A percentile compares a stretch with the other conserved stretches of the same genome.
Conservation (phyloP, 2,329 filamentous ascomycete genomes). For the Periconia macrospinosa region DNA sequence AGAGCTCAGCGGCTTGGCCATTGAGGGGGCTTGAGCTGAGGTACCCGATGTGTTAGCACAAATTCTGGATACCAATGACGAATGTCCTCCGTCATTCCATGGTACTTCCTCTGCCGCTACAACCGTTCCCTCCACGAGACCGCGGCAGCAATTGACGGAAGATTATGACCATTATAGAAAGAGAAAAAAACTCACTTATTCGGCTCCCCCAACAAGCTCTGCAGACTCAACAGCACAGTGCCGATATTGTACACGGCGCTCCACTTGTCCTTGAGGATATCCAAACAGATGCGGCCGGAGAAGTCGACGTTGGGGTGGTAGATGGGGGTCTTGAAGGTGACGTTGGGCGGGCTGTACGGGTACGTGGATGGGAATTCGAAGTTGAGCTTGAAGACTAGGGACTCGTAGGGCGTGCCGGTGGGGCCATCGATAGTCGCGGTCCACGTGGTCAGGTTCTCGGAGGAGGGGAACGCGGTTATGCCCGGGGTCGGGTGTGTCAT, state of each 20-base stretch:
- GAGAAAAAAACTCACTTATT: slow-evolving; percentile 75
- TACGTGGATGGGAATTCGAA: slow-evolving; percentile 92
- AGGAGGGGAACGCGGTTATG: slow-evolving; percentile 91
- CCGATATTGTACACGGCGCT: slow-evolving; percentile 96
- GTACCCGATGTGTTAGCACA: neutral
- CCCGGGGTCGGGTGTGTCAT: slow-evolving; percentile 95
- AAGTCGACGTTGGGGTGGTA: slow-evolving; percentile 99
- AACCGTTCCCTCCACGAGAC: neutral
- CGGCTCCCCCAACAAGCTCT: slow-evolving; percentile 92
- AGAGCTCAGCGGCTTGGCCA: slow-evolving; percentile 92
- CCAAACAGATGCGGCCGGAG: slow-evolving; percentile 92
- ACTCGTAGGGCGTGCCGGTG: slow-evolving; percentile 85
- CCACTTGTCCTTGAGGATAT: slow-evolving; percentile 99
- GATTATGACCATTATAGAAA: neutral
- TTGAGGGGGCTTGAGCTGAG: slow-evolving; percentile 87
- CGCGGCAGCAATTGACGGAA: neutral
- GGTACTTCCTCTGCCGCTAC: neutral
- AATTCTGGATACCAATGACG: neutral
- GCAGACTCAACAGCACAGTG: slow-evolving; percentile 87
- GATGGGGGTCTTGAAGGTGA: slow-evolving; percentile 97
- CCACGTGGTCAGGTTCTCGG: slow-evolving; percentile 84
- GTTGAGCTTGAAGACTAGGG: slow-evolving; percentile 86
- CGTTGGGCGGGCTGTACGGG: slow-evolving; percentile 85
- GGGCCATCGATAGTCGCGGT: slow-evolving; percentile 92
- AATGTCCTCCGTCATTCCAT: neutral